A percentile compares a stretch with the other conserved stretches of the same genome.
phyloP scores from a whole-genome alignment of 306 rosid species.

The Sindora glabra region DNA sequence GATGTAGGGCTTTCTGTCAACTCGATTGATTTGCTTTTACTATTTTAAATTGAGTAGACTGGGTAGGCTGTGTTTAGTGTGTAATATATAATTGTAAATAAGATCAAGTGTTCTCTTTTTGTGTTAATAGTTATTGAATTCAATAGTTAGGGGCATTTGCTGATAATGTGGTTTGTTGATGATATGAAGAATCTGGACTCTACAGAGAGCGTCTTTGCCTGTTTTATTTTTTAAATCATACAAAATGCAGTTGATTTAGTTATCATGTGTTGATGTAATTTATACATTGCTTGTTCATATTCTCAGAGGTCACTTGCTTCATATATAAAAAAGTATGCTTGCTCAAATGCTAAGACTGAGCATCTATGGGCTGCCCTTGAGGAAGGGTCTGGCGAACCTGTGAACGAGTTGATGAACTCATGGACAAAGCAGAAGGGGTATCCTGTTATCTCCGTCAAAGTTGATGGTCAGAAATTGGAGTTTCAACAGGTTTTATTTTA shows the following conservation, averaged over 20 bases:
- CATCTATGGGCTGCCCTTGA: constrained; percentile 95
- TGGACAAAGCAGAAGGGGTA: constrained; percentile 96
- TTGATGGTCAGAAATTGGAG: constrained; percentile 58
- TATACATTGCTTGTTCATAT: constrained; percentile 16
- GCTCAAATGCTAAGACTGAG: constrained; percentile 82
- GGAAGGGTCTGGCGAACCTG: constrained; percentile 89
- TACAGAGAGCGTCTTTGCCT: background rate
- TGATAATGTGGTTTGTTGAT: background rate
- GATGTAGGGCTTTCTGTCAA: background rate
- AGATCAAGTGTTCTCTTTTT: background rate
- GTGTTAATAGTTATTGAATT: background rate
- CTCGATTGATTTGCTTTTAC: background rate
- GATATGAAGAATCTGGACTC: background rate
- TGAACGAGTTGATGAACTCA: constrained; percentile 75
- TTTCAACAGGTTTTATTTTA: constrained; percentile 64
- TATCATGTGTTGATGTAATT: constrained; percentile 2
- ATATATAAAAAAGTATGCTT: constrained; percentile 67
- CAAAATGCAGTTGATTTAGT: background rate
- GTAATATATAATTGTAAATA: background rate
- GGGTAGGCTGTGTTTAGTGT: background rate
- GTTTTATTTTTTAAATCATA: background rate
- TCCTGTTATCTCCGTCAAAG: constrained; percentile 70
- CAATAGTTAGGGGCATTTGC: background rate
- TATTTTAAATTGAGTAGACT: background rate
- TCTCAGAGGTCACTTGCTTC: constrained; percentile 86